Base-by-base conservation (phyloP, 352 stramenopile species). In the Globisporangium yorkense region DNA sequence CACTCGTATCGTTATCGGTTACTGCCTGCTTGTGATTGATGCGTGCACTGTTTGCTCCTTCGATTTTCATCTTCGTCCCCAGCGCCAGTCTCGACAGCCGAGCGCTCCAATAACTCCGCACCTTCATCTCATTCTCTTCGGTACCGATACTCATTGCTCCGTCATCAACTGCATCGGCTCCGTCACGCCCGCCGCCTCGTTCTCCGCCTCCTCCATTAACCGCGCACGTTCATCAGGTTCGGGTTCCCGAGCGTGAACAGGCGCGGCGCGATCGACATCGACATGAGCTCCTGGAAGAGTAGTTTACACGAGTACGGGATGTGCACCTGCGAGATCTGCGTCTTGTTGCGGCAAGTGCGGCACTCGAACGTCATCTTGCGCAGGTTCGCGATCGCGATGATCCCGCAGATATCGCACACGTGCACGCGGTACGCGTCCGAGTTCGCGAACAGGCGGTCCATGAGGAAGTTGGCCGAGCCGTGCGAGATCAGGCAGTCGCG, bases 281-380 rank as follows among this genome's bases (percentile, higher is more conserved):
- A 86, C 89, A 98, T 98, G 70, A 99, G 88, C 80, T 99, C 98
- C 78, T 99, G 97, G 75, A 99, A 99, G 16, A 99, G 84, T 57
- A 99, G 84, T 72, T 99, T 99, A 73, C 96, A 99, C 40, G 97
- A 97, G 77, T 99, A 99, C 37, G 98, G 98, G 60, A 99, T 99
- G 77, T 99, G 88, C 52, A 99, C 84, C 66, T 97, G 89, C 13
- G 87, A 95, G 70, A 97, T 96, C 72, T 97, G 79, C 57, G 96
- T 98, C 75, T 97, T 97, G 74, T 96, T 96, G 55, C 87, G 84
- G 71, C 92, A 98, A 37, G 89, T 97, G 59, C 92, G 88, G 74
- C 96, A 99, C 77, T 99, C 94, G 69, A 99, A 99, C 24, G 94
- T 98, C 90, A 99, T 98, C 66, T 99, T 99, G 59, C 98, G 94